Evolutionary conservation across 768 basidiomycete genomes (phyloP).

Genomic region (Macrolepiota fuliginosa): DNA sequence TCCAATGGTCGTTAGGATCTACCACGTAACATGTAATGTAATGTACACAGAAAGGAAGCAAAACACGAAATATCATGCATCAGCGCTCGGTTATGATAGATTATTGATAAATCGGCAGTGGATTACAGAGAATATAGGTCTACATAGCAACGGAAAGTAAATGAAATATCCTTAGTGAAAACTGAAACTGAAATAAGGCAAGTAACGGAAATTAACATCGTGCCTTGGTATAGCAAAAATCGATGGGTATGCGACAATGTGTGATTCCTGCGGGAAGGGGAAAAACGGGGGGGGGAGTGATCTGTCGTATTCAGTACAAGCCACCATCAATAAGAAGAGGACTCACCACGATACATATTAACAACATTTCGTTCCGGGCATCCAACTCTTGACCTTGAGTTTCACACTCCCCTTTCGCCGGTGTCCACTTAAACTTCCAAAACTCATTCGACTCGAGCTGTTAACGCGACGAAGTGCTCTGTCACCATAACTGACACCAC

Average conservation of each 20-base stretch:
- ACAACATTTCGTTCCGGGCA: conserved; percentile 69
- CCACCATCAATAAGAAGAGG: not conserved
- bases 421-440: conserved; percentile 74
- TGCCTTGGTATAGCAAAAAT: conserved; percentile 12
- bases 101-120: conserved; percentile 10
- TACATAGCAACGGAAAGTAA: conserved; percentile 5
- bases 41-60: not conserved
- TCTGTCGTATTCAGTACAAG: conserved; percentile 4
- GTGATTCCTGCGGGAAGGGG: not conserved
- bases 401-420: conserved; percentile 61
- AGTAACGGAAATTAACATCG: not conserved
- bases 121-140: conserved; percentile 9
- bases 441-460: conserved; percentile 85
- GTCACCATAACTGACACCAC: conserved; percentile 96
- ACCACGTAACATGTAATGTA: not conserved
- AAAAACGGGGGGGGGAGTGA: not conserved
- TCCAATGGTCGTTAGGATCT: not conserved
- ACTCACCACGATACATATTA: conserved; percentile 10
- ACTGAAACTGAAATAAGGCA: not conserved
- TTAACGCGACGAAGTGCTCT: conserved; percentile 88
- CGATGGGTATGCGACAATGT: conserved; percentile 14
- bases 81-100: conserved; percentile 1
- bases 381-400: conserved; percentile 58
- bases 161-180: not conserved
- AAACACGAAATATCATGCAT: not conserved